Conservation (phyloP, 2,329 filamentous ascomycete genomes). For the Talaromyces pinophilus region DNA sequence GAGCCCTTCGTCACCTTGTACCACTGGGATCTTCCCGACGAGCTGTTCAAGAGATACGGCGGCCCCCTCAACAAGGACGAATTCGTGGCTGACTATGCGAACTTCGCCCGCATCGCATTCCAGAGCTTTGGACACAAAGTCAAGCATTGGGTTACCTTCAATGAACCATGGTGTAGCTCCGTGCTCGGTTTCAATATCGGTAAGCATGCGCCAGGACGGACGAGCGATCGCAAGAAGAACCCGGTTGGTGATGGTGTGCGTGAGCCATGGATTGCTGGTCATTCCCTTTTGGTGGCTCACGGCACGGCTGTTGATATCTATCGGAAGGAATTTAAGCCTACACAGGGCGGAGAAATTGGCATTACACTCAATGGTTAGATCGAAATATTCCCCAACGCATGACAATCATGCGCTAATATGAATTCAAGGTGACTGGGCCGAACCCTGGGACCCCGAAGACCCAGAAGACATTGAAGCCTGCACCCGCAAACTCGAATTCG, state of each 20-base stretch:
- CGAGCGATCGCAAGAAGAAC: conserved; percentile 71
- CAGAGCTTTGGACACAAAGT: conserved; percentile 70
- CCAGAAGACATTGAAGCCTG: conserved; percentile 73
- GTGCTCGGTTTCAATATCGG: conserved; percentile 79
- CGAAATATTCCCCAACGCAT: background rate
- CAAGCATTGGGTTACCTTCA: conserved; percentile 88
- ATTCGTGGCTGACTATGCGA: conserved; percentile 77
- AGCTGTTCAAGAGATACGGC: conserved; percentile 75
- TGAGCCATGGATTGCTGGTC: conserved; percentile 81
- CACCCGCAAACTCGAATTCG: conserved; percentile 80
- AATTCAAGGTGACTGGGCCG: conserved; percentile 67
- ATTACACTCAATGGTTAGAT: conserved; percentile 76
- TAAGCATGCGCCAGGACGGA: conserved; percentile 78
- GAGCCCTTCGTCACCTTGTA: conserved; percentile 79
- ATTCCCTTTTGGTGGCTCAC: conserved; percentile 78
- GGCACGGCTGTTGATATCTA: conserved; percentile 79
- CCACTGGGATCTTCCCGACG: conserved; percentile 85
- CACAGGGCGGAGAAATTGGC: conserved; percentile 73
- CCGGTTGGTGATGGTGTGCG: conserved; percentile 70
- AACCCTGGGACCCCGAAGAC: conserved; percentile 79
- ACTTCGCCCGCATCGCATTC: conserved; percentile 77
- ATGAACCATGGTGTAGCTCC: conserved; percentile 84
- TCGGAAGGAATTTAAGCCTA: conserved; percentile 75
- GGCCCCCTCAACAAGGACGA: conserved; percentile 78
- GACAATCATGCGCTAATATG: background rate